Percentiles rank a stretch among this genome's conserved stretches.
phyloP scores from a whole-genome alignment of 2,329 filamentous ascomycete species.

The Phialophora macrospora region DNA sequence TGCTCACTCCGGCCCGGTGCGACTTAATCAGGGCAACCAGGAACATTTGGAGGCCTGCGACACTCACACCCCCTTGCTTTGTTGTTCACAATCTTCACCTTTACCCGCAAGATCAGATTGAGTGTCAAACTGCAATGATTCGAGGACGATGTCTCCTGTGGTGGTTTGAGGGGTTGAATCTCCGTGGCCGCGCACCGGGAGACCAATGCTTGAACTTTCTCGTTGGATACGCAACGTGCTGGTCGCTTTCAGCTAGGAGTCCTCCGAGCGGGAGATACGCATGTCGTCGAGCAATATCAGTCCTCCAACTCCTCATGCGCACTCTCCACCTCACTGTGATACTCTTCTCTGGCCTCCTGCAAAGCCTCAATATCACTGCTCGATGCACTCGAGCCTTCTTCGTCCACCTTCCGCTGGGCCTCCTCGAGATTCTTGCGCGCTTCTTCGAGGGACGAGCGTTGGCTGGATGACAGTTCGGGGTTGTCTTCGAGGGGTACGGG shows the following conservation, averaged over 20 bases:
- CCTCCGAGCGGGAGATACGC: background rate
- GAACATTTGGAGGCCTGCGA: too few species aligned
- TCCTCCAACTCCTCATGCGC: conserved; percentile 32
- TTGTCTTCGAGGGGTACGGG: conserved; percentile 31
- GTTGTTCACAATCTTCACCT: background rate
- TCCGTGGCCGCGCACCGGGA: too few species aligned
- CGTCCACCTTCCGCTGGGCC: conserved; percentile 25
- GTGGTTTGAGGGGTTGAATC: background rate
- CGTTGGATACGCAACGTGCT: background rate
- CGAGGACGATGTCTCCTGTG: background rate
- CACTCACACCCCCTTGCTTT: background rate
- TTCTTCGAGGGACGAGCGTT: conserved; percentile 32
- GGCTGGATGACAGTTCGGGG: conserved; percentile 32
- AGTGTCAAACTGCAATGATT: background rate
- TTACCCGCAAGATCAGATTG: background rate
- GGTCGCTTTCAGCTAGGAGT: background rate
- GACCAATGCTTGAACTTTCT: background rate
- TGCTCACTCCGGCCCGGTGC: too few species aligned
- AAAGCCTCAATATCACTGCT: conserved; percentile 36
- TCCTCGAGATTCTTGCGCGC: conserved; percentile 34
- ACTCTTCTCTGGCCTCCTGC: conserved; percentile 32
- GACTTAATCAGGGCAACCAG: too few species aligned
- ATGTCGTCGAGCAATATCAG: conserved; percentile 1
- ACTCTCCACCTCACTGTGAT: conserved; percentile 33
- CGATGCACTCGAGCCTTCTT: conserved; percentile 30